phyloP scores from a whole-genome alignment of 164 flowering plant species.

The Sextonia rubra region DNA sequence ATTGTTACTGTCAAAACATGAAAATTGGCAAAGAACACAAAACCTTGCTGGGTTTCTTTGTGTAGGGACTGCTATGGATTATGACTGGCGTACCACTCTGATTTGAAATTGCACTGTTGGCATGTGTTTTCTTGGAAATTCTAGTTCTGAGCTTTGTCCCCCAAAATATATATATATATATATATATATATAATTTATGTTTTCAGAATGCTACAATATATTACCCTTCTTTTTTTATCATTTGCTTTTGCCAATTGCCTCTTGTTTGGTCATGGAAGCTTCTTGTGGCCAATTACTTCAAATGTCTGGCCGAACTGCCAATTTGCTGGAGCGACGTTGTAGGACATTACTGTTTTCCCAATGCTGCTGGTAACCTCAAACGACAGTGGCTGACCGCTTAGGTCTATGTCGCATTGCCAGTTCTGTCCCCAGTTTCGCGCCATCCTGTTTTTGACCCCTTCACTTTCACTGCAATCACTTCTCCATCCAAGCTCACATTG shows the following conservation, averaged over 20 bases:
- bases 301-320: conserved; percentile 84
- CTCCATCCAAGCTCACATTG: conserved; percentile 73
- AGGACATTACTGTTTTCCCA: conserved; percentile 48
- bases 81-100: too few relatives aligned
- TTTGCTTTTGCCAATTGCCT: neutral
- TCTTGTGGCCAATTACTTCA: conserved; percentile 42
- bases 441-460: conserved; percentile 85
- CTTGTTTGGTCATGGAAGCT: neutral
- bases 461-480: conserved; percentile 62
- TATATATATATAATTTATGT: too few relatives aligned
- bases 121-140: too few relatives aligned
- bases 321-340: conserved; percentile 58
- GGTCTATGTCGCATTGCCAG: conserved; percentile 66
- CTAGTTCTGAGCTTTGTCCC: neutral
- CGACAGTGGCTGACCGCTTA: too few relatives aligned
- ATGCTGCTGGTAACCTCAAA: conserved; percentile 65
- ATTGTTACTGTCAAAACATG: too few relatives aligned
- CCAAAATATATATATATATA: too few relatives aligned
- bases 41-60: too few relatives aligned
- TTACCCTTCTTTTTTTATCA: neutral
- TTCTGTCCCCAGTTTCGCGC: conserved; percentile 89
- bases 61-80: too few relatives aligned
- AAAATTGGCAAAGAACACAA: too few relatives aligned
- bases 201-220: neutral
- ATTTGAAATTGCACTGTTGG: too few relatives aligned